Conservation (phyloP, 2,329 filamentous ascomycete species). For the Nothophoma quercina region DNA sequence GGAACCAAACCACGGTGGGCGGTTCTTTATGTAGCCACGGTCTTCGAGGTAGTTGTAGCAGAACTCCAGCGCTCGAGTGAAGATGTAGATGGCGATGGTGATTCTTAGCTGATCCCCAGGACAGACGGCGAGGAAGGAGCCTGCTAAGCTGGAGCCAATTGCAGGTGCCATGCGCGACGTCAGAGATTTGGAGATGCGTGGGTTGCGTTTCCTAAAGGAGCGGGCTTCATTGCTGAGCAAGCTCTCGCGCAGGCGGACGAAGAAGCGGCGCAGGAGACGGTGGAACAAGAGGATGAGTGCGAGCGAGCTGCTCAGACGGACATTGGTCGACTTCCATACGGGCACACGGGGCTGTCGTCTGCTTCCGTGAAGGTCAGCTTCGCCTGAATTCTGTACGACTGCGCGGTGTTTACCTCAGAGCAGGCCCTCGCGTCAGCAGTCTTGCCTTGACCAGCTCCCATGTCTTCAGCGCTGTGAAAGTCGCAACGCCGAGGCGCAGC, state of each 20-base stretch:
- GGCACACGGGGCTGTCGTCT: conserved; percentile 51
- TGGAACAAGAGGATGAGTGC: conserved; percentile 89
- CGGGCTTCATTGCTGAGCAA: conserved; percentile 80
- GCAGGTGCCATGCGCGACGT: conserved; percentile 87
- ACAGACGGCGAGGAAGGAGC: conserved; percentile 81
- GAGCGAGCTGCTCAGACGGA: conserved; percentile 81
- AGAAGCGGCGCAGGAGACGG: conserved; percentile 88
- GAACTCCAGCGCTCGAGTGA: conserved; percentile 85
- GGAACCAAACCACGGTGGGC: conserved; percentile 70
- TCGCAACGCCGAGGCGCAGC: conserved; percentile 54
- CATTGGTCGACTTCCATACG: conserved; percentile 66
- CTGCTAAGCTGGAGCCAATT: conserved; percentile 87
- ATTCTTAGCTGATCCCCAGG: conserved; percentile 75
- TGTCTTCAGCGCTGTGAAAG: conserved; percentile 55
- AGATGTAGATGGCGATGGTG: conserved; percentile 80
- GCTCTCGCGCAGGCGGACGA: conserved; percentile 78
- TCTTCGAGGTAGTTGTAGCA: conserved; percentile 84
- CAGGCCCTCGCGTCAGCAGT: conserved; percentile 44
- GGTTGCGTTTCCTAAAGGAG: conserved; percentile 84
- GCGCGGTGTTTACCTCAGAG: conserved; percentile 28
- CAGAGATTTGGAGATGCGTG: conserved; percentile 74
- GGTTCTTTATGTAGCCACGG: conserved; percentile 68
- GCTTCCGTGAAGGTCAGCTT: not conserved
- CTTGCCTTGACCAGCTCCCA: conserved; percentile 53
- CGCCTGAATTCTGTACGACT: conserved; percentile 22